phyloP scores from a whole-genome alignment of 257 asterid species.

The Jaltomata sinuosa region DNA sequence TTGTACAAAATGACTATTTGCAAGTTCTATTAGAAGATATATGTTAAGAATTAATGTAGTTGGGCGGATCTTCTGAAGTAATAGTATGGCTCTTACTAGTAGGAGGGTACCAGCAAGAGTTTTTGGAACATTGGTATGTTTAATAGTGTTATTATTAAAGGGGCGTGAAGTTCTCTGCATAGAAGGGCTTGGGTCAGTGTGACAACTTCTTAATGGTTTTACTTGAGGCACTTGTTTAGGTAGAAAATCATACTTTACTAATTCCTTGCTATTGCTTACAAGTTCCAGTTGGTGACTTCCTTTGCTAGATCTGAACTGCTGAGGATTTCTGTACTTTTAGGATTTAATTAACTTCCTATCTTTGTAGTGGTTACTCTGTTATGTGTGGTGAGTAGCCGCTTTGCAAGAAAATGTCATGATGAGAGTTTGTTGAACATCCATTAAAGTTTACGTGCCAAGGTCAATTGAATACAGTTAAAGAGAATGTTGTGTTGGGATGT shows the following conservation, averaged over 20 bases:
- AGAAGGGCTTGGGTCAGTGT: background rate
- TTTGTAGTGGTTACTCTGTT: conserved; percentile 15
- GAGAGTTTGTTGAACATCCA: conserved; percentile 24
- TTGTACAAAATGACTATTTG: background rate
- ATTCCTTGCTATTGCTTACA: background rate
- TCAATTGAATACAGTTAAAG: conserved; percentile 64
- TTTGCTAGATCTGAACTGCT: conserved; percentile 2
- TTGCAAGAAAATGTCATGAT: conserved; percentile 20
- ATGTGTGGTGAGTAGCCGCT: conserved; percentile 13
- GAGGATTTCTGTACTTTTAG: background rate
- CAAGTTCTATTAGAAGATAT: background rate
- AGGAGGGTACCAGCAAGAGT: background rate
- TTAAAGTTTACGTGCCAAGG: conserved; percentile 33
- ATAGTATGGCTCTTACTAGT: background rate
- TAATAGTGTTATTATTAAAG: background rate
- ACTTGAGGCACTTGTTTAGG: background rate
- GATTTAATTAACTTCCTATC: background rate
- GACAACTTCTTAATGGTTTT: background rate
- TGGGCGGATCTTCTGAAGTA: background rate
- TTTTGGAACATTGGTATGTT: background rate
- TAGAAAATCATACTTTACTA: background rate
- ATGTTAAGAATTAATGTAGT: background rate
- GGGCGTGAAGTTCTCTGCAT: background rate
- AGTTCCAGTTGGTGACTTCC: background rate
- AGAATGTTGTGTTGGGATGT: conserved; percentile 63